Evolutionary conservation across 2,329 filamentous ascomycete species (phyloP).

Genomic region (Coniella vitis): DNA sequence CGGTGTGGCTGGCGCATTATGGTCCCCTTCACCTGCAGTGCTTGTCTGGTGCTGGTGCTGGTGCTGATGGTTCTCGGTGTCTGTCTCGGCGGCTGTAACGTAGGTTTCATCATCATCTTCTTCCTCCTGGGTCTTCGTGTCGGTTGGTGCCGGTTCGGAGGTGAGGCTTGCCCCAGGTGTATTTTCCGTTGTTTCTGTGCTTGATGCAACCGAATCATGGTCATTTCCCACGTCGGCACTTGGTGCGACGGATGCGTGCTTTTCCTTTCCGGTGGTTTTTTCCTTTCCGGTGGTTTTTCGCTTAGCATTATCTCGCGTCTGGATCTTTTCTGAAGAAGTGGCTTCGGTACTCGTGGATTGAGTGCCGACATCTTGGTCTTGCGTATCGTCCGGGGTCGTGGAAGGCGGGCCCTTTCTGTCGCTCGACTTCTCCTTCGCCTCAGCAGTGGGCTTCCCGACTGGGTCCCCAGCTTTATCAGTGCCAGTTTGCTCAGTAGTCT

Average conservation of each 20-base stretch:
- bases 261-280: constrained; percentile 29
- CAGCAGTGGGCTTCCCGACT: constrained; percentile 27
- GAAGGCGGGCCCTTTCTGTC: too few species aligned
- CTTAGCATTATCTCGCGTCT: constrained; percentile 27
- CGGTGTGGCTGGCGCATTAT: neutral
- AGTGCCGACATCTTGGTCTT: neutral
- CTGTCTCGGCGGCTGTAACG: constrained; percentile 1
- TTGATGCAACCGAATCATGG: neutral
- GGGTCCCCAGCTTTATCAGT: constrained; percentile 7
- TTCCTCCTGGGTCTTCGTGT: neutral
- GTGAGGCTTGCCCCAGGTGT: constrained; percentile 15
- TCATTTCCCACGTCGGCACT: neutral
- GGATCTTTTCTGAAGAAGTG: constrained; percentile 9
- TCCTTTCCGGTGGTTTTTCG: constrained; percentile 20
- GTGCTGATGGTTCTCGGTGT: neutral
- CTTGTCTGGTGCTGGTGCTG: neutral
- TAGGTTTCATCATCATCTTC: constrained; percentile 6
- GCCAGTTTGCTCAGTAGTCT: neutral
- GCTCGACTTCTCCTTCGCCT: constrained; percentile 3
- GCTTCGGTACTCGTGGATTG: neutral
- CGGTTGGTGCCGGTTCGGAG: neutral
- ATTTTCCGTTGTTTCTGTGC: constrained; percentile 17
- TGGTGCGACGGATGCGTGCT: constrained; percentile 26
- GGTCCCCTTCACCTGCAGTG: constrained; percentile 1
- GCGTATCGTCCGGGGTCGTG: neutral